A percentile compares a stretch with the other conserved stretches of the same genome.
Evolutionary conservation across 2,329 filamentous ascomycete genomes (phyloP).

Genomic region (Pseudogymnoascus sp.): DNA sequence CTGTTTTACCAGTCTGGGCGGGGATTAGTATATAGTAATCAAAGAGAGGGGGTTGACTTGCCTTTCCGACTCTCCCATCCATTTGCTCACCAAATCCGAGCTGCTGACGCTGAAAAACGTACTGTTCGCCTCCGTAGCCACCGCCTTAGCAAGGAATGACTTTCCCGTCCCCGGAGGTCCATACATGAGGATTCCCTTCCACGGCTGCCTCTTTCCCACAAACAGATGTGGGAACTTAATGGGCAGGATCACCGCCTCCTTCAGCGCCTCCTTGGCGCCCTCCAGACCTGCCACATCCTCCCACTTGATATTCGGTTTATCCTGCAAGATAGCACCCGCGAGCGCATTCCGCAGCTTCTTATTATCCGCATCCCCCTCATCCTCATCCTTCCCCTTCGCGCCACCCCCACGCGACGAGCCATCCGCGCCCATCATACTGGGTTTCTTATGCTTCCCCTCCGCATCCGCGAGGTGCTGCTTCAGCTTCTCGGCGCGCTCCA

Average conservation of each 20-base stretch:
- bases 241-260: constrained; percentile 93
- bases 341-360: constrained; percentile 93
- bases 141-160: constrained; percentile 93
- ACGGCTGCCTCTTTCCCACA: constrained; percentile 90
- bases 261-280: constrained; percentile 88
- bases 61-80: constrained; percentile 99
- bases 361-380: constrained; percentile 72
- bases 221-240: constrained; percentile 98
- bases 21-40: neutral
- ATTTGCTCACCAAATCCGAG: constrained; percentile 95
- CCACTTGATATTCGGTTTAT: constrained; percentile 95
- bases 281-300: constrained; percentile 96
- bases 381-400: constrained; percentile 50
- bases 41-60: constrained; percentile 36
- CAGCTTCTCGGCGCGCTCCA: constrained; percentile 97
- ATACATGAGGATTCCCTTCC: constrained; percentile 96
- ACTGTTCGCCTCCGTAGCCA: constrained; percentile 96
- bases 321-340: constrained; percentile 83
- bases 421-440: constrained; percentile 65
- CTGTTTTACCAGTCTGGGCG: constrained; percentile 68
- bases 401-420: constrained; percentile 57
- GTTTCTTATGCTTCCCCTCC: constrained; percentile 64
- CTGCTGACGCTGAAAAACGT: constrained; percentile 98
- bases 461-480: constrained; percentile 79
- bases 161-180: constrained; percentile 96